phyloP scores from a whole-genome alignment of 2,329 filamentous ascomycete species.

The Metarhizium brunneum region DNA sequence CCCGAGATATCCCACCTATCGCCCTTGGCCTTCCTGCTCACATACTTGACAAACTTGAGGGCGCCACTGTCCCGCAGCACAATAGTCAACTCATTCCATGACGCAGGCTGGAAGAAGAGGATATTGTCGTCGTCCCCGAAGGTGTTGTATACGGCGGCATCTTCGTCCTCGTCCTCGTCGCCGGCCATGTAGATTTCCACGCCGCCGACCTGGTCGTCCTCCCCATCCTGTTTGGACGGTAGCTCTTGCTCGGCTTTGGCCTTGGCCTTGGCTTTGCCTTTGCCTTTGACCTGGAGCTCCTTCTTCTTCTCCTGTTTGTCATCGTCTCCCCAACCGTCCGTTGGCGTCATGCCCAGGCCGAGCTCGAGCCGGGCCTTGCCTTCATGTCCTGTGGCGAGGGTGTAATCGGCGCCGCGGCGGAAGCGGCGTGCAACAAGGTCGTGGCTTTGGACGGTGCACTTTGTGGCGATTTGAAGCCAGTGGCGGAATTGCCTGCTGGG shows the following conservation, averaged over 20 bases:
- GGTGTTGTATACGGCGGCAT: constrained; percentile 83
- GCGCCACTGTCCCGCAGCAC: constrained; percentile 81
- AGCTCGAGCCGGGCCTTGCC: constrained; percentile 75
- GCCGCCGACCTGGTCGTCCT: constrained; percentile 55
- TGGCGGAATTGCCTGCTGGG: constrained; percentile 80
- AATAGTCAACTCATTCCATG: constrained; percentile 88
- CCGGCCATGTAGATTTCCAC: constrained; percentile 93
- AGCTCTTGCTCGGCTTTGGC: constrained; percentile 16
- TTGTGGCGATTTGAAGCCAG: constrained; percentile 80
- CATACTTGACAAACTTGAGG: constrained; percentile 93
- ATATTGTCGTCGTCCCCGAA: constrained; percentile 66
- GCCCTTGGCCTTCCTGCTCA: constrained; percentile 70
- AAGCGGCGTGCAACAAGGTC: constrained; percentile 82
- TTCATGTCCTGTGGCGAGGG: constrained; percentile 77
- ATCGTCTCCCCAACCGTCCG: constrained; percentile 71
- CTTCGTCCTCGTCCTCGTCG: constrained; percentile 52
- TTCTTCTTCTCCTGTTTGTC: constrained; percentile 36
- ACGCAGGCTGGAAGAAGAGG: constrained; percentile 51
- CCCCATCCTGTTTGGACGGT: constrained; percentile 23
- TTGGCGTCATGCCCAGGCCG: constrained; percentile 80
- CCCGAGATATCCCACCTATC: constrained; percentile 90
- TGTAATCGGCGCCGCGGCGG: constrained; percentile 81
- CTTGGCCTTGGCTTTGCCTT: constrained; percentile 22
- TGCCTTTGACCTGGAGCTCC: constrained; percentile 21
- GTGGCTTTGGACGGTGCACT: constrained; percentile 60